Base-by-base conservation (phyloP, 495 filamentous ascomycete species). In the Penicillium riverlandense region DNA sequence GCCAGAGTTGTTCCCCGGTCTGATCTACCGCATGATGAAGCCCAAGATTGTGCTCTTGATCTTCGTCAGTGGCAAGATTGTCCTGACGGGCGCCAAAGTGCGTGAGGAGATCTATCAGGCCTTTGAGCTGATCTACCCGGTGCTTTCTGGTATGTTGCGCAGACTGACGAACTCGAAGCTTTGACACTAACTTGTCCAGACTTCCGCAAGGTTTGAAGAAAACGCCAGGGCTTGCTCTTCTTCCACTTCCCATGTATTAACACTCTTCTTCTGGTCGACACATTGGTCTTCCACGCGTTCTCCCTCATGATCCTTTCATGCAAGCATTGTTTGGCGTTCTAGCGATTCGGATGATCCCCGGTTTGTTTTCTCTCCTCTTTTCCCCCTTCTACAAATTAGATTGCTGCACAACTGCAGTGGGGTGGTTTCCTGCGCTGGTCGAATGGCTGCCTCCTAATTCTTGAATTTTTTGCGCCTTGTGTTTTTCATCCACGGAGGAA, bases 11-110 rank as follows among this genome's bases (percentile, higher is more conserved):
- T 98, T 98, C 80, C 94, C 92, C 50, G 92, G 92, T 78, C 80
- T 98, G 42, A 98, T 98, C 75, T 98, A 98, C 66, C 88, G 92
- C 66, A 98, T 98, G 92, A 96, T 97, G 79, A 96, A 96, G 78
- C 92, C 92, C 16, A 97, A 97, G 83, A 97, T 98, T 50, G 92
- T 98, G 15, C 85, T 98, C 12, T 69, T 98, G 69, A 97, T 98
- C 63, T 98, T 98, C 75, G 92, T 98, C 63, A 91, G 85, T 57
- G 92, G 92, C 53, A 97, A 97, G 79, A 98, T 97, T 48, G 94
- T 97, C 58, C 72, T 98, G 65, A 98, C 94, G 45, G 92, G 92
- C 52, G 92, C 92, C 41, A 97, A 98, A 66, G 91, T 98, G 44
- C 85, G 92, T 48, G 92, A 98, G 71, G 92, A 98, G 73, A 97